Evolutionary conservation across 139 green algal species (phyloP).

Genomic region (Volvox reticuliferus): DNA sequence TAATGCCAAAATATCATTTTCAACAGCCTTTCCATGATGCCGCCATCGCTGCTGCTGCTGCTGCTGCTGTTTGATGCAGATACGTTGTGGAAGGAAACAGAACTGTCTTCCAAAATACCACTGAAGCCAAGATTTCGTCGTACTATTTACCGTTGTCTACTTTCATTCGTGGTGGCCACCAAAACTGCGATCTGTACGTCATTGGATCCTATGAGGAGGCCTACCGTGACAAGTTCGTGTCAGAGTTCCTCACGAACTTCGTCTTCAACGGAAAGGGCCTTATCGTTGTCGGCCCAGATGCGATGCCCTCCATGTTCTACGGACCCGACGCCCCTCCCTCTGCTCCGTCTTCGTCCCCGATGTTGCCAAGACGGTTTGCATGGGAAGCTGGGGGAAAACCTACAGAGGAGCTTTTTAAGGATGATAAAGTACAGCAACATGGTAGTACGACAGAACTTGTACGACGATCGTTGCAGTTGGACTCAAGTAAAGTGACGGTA

Average conservation of each 20-base stretch:
- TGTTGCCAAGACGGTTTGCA: no score
- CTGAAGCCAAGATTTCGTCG: background rate
- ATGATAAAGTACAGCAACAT: background rate
- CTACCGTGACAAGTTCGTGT: background rate
- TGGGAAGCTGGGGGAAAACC: no score
- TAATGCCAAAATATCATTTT: no score
- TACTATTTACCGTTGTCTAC: background rate
- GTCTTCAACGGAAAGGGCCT: constrained; percentile 1
- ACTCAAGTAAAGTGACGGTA: background rate
- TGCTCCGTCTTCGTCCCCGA: no score
- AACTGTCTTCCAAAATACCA: background rate
- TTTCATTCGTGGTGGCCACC: background rate
- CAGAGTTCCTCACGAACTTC: background rate
- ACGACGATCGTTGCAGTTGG: background rate
- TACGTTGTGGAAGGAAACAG: background rate
- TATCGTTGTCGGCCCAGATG: constrained; percentile 5
- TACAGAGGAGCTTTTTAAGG: no score
- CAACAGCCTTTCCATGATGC: no score
- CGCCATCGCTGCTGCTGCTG: no score
- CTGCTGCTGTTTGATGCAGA: background rate
- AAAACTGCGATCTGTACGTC: constrained; percentile 33
- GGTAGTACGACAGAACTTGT: background rate
- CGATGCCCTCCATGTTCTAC: background rate
- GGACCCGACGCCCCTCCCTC: background rate
- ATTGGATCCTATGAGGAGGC: background rate